Evolutionary conservation across 1,284 basidiomycete genomes (phyloP), one percentile per base, ranked within the genome.

Genomic region (Sporisorium exsertum): DNA sequence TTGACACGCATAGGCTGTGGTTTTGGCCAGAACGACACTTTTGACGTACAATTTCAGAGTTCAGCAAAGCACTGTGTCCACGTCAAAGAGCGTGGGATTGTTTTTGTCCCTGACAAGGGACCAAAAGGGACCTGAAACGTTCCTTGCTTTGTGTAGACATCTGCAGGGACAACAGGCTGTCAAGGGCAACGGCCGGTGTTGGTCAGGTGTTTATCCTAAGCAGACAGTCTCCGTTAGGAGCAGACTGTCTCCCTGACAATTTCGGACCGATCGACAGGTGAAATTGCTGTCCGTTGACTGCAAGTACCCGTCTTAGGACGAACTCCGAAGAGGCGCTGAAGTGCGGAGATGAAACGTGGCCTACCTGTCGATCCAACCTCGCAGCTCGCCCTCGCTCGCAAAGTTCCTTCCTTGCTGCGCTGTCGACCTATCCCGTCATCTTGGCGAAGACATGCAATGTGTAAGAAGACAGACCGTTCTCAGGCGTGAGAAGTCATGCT

Each of bases 281-380:
- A 6, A 20, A 43, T 43, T 1, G 40, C 40, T 20, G n/a, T 43
- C 40, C 15, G 8, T n/a, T 18, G 16, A 18, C 18, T n/a, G 15
- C 37, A 40, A 32, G 9, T 16, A 10, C 29, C 37, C 22, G 24
- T 40, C 24, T 13, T 22, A 16, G 26, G n/a, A 18, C 12, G 22
- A 7, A 12, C 37, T 54, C 37, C 53, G 37, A 43, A 15, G 16
- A 18, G 7, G 27, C 27, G 5, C 26, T 29, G 27, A 20, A 12
- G 24, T 40, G 58, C 58, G 58, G 64, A 66, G 58, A 52, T 61
- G 42, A 29, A 66, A 66, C 51, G 10, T 2, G 16, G 22, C 3
- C 12, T 27, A 37, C 22, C n/a, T 52, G 20, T 66, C 58, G 53
- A 46, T 66, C 58, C 24, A 51, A 22, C 15, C 18, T 56, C 27